Percentiles rank a stretch among this genome's conserved stretches.
Conservation (phyloP, 805 yeast species). For the Tetrapisispora arboricola region DNA sequence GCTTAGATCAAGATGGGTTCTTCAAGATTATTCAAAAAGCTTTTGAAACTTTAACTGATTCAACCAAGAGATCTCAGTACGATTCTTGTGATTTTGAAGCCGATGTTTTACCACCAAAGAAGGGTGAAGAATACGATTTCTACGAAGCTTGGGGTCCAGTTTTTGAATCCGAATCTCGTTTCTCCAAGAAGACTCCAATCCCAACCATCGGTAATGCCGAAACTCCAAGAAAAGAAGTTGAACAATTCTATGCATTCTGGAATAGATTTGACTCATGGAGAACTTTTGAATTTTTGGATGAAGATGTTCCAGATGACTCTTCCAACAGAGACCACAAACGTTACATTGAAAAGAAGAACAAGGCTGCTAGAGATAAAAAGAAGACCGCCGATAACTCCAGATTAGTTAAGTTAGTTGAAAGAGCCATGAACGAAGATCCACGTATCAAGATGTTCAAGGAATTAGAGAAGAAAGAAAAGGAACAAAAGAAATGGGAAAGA, state of each 20-base stretch:
- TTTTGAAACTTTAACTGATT: conserved; percentile 78
- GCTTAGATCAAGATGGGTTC: conserved; percentile 87
- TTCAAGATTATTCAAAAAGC: conserved; percentile 98
- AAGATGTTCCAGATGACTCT: conserved; percentile 98
- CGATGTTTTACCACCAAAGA: conserved; percentile 69
- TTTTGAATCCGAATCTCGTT: conserved; percentile 82
- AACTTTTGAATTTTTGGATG: conserved; percentile 94
- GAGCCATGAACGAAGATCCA: conserved; percentile 86
- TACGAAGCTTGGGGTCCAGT: conserved; percentile 88
- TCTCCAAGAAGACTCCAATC: conserved; percentile 84
- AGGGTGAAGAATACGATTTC: conserved; percentile 64
- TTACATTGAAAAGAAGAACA: conserved; percentile 93
- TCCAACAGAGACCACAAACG: conserved; percentile 99
- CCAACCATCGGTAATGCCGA: conserved; percentile 66
- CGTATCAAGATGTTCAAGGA: conserved; percentile 91
- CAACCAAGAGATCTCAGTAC: conserved; percentile 79
- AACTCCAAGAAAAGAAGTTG: conserved; percentile 70
- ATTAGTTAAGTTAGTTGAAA: conserved; percentile 72
- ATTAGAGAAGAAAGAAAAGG: conserved; percentile 90
- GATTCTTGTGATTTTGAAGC: conserved; percentile 93
- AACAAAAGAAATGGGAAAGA: conserved; percentile 90
- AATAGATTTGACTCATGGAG: conserved; percentile 96
- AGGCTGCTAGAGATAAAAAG: conserved; percentile 92
- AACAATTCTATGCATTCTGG: conserved; percentile 84
- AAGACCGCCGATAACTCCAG: conserved; percentile 96